phyloP scores from a whole-genome alignment of 306 rosid species.

The Hylodesmum podocarpum region DNA sequence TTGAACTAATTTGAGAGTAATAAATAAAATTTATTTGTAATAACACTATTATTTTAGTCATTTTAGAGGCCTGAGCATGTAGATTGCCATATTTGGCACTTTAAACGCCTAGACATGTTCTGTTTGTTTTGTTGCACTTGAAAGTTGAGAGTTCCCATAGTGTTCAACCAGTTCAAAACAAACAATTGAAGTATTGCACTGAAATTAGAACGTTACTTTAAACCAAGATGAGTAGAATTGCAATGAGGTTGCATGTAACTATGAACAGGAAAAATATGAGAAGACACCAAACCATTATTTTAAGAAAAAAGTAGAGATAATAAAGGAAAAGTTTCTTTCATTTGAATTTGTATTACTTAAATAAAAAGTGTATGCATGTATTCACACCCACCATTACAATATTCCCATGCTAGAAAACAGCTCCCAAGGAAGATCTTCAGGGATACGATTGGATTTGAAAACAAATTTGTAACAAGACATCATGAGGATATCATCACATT shows the following conservation, averaged over 20 bases:
- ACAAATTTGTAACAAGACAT: not conserved
- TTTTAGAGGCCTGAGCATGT: not conserved
- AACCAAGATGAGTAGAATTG: not conserved
- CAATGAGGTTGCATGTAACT: not conserved
- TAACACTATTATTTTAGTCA: not conserved
- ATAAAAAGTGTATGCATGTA: not conserved
- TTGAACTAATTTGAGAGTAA: not conserved
- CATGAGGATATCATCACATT: not conserved
- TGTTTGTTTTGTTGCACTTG: not conserved
- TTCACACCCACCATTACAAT: constrained; percentile 6
- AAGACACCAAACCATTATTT: not conserved
- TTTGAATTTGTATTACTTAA: constrained; percentile 2
- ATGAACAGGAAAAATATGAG: not conserved
- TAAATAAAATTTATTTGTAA: not conserved
- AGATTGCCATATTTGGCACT: not conserved
- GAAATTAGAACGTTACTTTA: not conserved
- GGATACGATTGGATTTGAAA: not conserved
- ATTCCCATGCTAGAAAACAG: constrained; percentile 12
- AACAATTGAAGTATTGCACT: not conserved
- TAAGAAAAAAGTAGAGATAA: not conserved
- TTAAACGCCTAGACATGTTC: not conserved
- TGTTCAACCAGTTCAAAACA: not conserved
- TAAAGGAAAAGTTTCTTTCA: not conserved
- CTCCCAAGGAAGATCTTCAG: constrained; percentile 13
- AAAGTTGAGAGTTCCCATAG: not conserved